Base-by-base conservation (phyloP, 2,329 filamentous ascomycete species). In the Ascochyta fabae region DNA sequence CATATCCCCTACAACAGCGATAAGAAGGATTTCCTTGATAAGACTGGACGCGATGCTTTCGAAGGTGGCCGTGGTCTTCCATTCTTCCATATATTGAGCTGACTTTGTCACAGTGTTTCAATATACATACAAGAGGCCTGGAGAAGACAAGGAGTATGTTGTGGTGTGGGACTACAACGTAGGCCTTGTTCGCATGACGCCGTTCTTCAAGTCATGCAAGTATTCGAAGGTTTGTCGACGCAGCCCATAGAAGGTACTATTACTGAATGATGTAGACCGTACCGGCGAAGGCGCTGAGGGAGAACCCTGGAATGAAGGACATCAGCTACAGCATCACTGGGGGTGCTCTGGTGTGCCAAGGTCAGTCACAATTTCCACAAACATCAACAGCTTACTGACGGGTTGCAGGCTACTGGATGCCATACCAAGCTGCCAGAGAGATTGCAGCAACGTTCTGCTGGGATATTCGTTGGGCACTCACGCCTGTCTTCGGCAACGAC, bases 151-250 rank as follows among this genome's bases (percentile, higher is more conserved):
- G 60, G 81, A 84, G 48, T 93, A 89, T 73, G 86, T 85, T 0
- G 87, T 98, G 58, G 92, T 97, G 86, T 99, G 95, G 95, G 95
- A 99, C 75, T 97, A 97, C 79, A 94, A 96, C 67, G 86, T 94
- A 59, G 95, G 95, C 8, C 87, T 98, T 27, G 93, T 98, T 59
- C 88, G 94, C 59, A 96, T 96, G 76, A 97, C 93, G 2, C 90
- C 92, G 26, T 91, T 98, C 72, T 98, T 98, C 83, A 96, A 96
- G 75, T 92, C 90, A 63, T 88, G 88, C 72, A 87, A 89, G 61
- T 94, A 94, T 71, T 84, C 88, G 61, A 99, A 99, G 86, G 94
- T 92, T 73, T 70, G 80, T 67, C 34, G 31, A 3, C 22, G 15
- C 4, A 4, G 13, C 5, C 1, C 16, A 6, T 26, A 23, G 12